Base-by-base conservation (phyloP, 352 stramenopile species). In the Globisporangium polare region DNA sequence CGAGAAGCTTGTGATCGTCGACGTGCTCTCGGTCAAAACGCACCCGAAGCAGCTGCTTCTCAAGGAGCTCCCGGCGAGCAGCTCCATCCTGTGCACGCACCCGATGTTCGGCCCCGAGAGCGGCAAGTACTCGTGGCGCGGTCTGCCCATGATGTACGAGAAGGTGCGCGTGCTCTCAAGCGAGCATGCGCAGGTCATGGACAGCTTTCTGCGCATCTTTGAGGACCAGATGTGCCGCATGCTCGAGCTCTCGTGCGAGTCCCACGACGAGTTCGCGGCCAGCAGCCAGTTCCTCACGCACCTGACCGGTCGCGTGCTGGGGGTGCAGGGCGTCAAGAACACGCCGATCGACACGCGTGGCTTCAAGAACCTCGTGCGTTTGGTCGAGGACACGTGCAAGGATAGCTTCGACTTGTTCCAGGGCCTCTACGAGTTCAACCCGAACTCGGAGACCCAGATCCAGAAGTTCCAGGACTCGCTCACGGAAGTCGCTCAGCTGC, bases 281-380 rank as follows among this genome's bases (percentile, higher is more conserved):
- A 98, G 98, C 69, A 98, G 89, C 49, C 97, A 99, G 83, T 99
- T 99, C 73, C 92, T 99, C 64, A 99, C 97, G 24, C 97, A 99
- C 77, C 80, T 99, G 43, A 98, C 97, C 61, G 97, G 97, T 17
- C 90, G 97, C 47, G 98, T 99, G 61, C 77, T 99, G 13, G 95
- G 92, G 18, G 77, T 94, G 60, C 95, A 91, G 53, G 79, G 81
- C 46, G 78, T 97, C 5, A 77, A 80, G 56, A 86, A 86, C 60
- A 97, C 90, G 29, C 88, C 88, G 41, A 99, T 99, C 71, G 96
- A 99, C 76, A 99, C 97, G 3, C 95, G 94, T 52, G 97, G 96
- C 47, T 99, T 99, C 75, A 90, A 98, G 74, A 98, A 89, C 60
- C 92, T 99, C n/a, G 83, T 99, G 12, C 87, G 95, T 33, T 74